Evolutionary conservation across 208 protist genomes (phyloP), one percentile per base, ranked within the genome.

Genomic region (Angomonas deanei): DNA sequence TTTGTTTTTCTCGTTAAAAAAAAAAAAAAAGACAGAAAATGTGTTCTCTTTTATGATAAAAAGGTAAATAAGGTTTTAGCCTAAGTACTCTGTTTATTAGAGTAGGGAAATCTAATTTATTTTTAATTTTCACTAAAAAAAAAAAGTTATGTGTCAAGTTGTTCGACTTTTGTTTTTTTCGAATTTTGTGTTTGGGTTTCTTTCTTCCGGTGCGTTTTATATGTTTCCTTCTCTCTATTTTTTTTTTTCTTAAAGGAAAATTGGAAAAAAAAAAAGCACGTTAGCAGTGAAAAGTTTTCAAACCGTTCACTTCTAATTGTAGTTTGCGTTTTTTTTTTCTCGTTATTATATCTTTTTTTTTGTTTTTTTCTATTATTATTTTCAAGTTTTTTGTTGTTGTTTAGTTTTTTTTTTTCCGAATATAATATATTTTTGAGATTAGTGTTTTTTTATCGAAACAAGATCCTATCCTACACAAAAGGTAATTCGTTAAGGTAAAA

Each of bases 171-270:
- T 24, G 17, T 30, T 28, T 17, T 49, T 17, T n/a, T 19, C 28
- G 21, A 5, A 38, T 5, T 31, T 21, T 26, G 26, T 30, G 26
- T 26, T 48, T 55, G 3, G 56, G 3, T 3, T 28, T 42, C 61
- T 36, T 17, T 19, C 50, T 24, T 11, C 6, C 26, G 17, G 24
- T 64, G 46, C 19, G 28, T 23, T 48, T 17, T 27, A 17, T 50
- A 27, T 24, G 31, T 68, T 61, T 69, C 46, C 52, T 57, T 68
- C n/a, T 64, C 26, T 68, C 65, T 32, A 28, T 68, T 62, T 58
- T 46, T 46, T 46, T 56, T 55, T 56, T n/a, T 57, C 56, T 66
- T 59, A 15, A 34, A 23, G 21, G 64, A 56, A 58, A 24, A 50
- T 47, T 28, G 13, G 46, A 54, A 64, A 67, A 24, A 61, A 50